Evolutionary conservation across 2,329 filamentous ascomycete genomes (phyloP), one percentile per base, ranked within the genome.

Genomic region (Aureobasidium sp.): DNA sequence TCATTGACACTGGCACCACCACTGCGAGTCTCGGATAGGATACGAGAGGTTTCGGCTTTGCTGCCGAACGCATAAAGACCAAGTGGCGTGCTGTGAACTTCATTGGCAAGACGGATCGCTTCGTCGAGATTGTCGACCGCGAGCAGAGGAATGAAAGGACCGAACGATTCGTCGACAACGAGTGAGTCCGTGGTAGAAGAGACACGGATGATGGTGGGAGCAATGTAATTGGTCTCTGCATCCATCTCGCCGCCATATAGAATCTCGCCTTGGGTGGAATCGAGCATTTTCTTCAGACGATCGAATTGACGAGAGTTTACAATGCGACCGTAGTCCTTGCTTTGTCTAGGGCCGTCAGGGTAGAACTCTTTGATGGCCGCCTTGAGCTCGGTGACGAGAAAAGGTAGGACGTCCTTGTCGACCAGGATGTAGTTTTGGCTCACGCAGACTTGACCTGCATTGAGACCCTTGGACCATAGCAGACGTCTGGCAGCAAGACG

Each of bases 401-500:
- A 73, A 12, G 83, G 76, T 24, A 91, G 71, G 4, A 91, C 76
- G 40, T 83, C 79, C 60, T 81, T 82, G 66, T 97, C 88, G 24
- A 95, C 81, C 48, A 96, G 77, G 49, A 88, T 84, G 70, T 95
- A 96, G 75, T 97, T 96, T 64, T 96, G 90, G 22, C 85, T 88
- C 58, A 96, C 80, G 69, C 93, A 98, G 59, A 96, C 79, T 71
- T 98, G 93, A 21, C 93, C 93, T 3, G 87, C 86, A 66, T 93
- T 93, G 57, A 89, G 67, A 3, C 81, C 78, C 78, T 97, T 98
- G 45, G 85, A 86, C 90, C 90, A 98, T 41, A 95, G 74, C 51
- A 97, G 76, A 30, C 93, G 80, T 55, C 86, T 80, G 4, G 93
- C 91, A 1, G 91, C 90, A 45, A 96, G 75, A 59, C 81, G 77